Conservation (phyloP, 1,284 basidiomycete genomes). For the Ceratorhiza oryzae-sativae region DNA sequence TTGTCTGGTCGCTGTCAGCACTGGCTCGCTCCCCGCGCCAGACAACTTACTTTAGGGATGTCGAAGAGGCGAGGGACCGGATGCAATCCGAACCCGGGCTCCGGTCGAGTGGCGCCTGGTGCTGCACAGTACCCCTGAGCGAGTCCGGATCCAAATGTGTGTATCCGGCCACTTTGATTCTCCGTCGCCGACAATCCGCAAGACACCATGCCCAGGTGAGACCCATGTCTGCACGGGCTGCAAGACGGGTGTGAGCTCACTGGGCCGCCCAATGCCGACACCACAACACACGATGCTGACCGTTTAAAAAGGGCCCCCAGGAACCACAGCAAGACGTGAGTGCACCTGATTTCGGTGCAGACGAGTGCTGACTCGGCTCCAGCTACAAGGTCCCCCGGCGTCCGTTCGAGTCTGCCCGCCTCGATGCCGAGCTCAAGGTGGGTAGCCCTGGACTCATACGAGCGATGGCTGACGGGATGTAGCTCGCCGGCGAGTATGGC, state of each 20-base stretch:
- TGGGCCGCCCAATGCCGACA: constrained; percentile 30
- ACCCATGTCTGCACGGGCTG: constrained; percentile 26
- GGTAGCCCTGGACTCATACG: constrained; percentile 40
- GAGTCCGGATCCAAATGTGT: constrained; percentile 21
- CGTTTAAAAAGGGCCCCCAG: constrained; percentile 72
- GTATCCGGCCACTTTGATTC: background rate
- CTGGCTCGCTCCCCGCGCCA: constrained; percentile 41
- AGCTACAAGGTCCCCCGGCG: constrained; percentile 99
- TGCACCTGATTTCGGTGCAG: background rate
- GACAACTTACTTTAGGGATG: constrained; percentile 56
- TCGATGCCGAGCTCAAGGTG: constrained; percentile 99
- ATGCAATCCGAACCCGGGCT: constrained; percentile 21
- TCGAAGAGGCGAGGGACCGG: constrained; percentile 56
- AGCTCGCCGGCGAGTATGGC: constrained; percentile 99
- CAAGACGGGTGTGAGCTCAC: constrained; percentile 38
- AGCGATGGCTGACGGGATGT: background rate
- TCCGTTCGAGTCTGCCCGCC: constrained; percentile 96
- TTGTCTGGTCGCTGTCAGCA: constrained; percentile 51
- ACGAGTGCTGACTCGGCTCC: constrained; percentile 48
- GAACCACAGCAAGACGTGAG: constrained; percentile 91
- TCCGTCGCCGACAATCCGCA: constrained; percentile 53
- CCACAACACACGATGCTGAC: constrained; percentile 51
- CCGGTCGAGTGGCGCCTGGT: constrained; percentile 22
- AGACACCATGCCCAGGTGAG: constrained; percentile 71
- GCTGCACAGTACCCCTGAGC: constrained; percentile 13